Percentiles rank a stretch among this genome's conserved stretches.
Conservation (phyloP, 2,329 filamentous ascomycete genomes). For the Allantophomopsis cytisporea region DNA sequence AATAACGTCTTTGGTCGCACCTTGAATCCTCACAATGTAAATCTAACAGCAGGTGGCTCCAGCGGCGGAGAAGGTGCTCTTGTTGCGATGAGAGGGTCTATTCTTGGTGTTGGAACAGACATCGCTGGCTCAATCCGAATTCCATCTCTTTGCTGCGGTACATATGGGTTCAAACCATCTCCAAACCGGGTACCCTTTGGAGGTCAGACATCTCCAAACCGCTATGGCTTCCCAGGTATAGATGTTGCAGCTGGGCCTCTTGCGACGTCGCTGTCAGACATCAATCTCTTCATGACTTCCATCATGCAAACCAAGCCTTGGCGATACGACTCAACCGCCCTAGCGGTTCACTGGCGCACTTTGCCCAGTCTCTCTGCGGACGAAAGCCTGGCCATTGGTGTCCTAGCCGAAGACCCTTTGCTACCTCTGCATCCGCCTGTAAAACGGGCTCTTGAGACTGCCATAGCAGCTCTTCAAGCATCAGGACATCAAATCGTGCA, state of each 20-base stretch:
- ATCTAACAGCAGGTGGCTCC: slow-evolving; percentile 43
- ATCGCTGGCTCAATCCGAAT: slow-evolving; percentile 26
- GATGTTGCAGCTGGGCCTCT: slow-evolving; percentile 49
- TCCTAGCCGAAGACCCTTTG: too few species aligned
- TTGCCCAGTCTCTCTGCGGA: too few species aligned
- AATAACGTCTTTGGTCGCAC: slow-evolving; percentile 45
- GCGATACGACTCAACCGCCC: slow-evolving; percentile 49
- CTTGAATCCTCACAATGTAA: slow-evolving; percentile 34
- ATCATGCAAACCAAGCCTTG: slow-evolving; percentile 47
- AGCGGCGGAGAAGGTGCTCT: slow-evolving; percentile 46
- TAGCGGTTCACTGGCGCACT: slow-evolving; percentile 50
- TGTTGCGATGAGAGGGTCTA: slow-evolving; percentile 24
- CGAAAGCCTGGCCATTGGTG: too few species aligned
- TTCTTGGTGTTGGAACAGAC: slow-evolving; percentile 27
- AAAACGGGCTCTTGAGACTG: too few species aligned
- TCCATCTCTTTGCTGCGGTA: slow-evolving; percentile 20
- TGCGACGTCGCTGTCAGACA: slow-evolving; percentile 35
- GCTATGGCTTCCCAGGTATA: slow-evolving; percentile 45
- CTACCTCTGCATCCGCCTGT: too few species aligned
- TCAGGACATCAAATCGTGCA: too few species aligned
- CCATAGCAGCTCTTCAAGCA: too few species aligned
- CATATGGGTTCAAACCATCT: slow-evolving; percentile 14
- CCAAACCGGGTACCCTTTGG: slow-evolving; percentile 4
- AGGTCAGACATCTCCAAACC: slow-evolving; percentile 21
- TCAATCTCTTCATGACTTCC: slow-evolving; percentile 40